These are phyloP conservation scores for Dictyostelium discoideum DNA, from an alignment of 78 protist species.

Conservation along the genomic window DNA sequence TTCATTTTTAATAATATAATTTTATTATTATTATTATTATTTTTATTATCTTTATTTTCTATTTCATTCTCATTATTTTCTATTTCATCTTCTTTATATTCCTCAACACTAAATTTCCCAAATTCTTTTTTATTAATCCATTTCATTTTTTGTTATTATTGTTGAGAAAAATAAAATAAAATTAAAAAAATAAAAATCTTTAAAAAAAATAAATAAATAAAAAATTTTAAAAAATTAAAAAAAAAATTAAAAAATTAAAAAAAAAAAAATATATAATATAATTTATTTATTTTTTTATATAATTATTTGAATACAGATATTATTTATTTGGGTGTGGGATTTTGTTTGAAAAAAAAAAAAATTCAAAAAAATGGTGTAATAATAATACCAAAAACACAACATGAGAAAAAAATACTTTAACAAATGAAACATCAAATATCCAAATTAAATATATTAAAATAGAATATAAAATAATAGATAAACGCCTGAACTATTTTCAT, in stretches of 20 bases:
- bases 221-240: background rate
- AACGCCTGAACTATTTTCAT: no score
- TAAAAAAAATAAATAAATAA: background rate
- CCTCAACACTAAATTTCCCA: constrained; percentile 38
- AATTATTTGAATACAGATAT: background rate
- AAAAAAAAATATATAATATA: background rate
- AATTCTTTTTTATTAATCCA: constrained; percentile 36
- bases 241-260: background rate
- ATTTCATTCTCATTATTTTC: background rate
- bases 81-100: background rate
- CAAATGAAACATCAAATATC: no score
- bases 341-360: no score
- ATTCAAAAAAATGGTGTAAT: no score
- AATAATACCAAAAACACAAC: no score
- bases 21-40: background rate
- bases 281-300: background rate
- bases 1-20: constrained; percentile 5
- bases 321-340: no score
- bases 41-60: no score
- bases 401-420: no score
- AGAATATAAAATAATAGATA: no score
- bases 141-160: background rate
- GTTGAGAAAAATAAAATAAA: no score
- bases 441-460: no score
- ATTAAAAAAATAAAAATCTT: no score